Evolutionary conservation across 2,329 filamentous ascomycete species (phyloP), one percentile per base, ranked within the genome.

Genomic region (Clonostachys sp.): DNA sequence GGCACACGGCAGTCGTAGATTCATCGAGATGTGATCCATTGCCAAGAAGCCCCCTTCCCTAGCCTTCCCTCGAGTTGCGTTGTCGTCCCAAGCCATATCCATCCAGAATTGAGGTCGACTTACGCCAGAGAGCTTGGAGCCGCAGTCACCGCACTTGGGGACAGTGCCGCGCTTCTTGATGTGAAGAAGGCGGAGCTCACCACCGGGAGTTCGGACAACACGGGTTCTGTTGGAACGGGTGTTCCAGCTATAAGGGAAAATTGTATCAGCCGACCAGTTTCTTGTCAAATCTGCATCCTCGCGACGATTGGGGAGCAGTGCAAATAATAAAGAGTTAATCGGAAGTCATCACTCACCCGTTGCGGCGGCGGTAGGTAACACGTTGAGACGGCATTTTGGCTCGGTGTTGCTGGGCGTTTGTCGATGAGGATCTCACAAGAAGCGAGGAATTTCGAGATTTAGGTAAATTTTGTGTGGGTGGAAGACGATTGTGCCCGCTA

Each of bases 101-200:
- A 9, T 10, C 24, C 9, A 30, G 24, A 42, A 51, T 51, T 48
- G 44, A 47, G 42, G 47, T 57, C 49, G 55, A 95, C 91, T 87
- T 89, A 99, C 91, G 75, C 94, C 94, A 70, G 90, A 84, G 67
- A 99, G 87, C 82, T 97, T 97, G 80, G 84, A 84, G 70, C 94
- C 94, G 71, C 95, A 99, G 83, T 99, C 94, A 83, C 95, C 89
- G 73, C 94, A 99, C 84, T 99, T 99, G 71, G 94, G 94, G 58
- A 91, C 88, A 72, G 91, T 95, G 64, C 91, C 94, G 74, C 86
- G 89, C 90, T 99, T 99, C 89, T 97, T 97, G 82, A 96, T 91
- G 87, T 99, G 92, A 65, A 97, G 88, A 71, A 96, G 86, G 73
- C 94, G 86, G 68, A 96, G 86, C 73, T 92, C 84, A 73, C 94